phyloP scores from a whole-genome alignment of 2,329 filamentous ascomycete genomes.

The Peltaster fructicola region DNA sequence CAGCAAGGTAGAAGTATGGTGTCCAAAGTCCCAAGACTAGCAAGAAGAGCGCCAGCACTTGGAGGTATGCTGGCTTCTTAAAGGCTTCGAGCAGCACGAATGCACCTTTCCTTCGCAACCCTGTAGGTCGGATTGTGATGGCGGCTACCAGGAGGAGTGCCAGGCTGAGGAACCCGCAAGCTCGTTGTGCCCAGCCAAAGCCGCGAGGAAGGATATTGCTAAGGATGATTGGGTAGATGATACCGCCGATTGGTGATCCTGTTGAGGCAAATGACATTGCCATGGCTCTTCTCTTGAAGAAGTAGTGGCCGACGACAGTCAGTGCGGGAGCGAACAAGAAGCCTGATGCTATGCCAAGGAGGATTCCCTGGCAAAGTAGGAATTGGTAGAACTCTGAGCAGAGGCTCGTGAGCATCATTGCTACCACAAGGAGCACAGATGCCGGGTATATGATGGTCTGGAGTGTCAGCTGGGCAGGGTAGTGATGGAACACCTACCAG shows the following conservation, averaged over 20 bases:
- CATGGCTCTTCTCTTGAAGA: slow-evolving; percentile 33
- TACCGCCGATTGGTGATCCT: slow-evolving; percentile 32
- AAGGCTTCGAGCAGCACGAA: slow-evolving; percentile 17
- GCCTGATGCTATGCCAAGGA: slow-evolving; percentile 35
- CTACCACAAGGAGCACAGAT: slow-evolving; percentile 26
- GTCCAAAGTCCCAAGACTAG: slow-evolving; percentile 19
- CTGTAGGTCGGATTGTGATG: slow-evolving; percentile 3
- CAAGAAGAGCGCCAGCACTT: slow-evolving; percentile 10
- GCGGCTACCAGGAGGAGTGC: slow-evolving; percentile 5
- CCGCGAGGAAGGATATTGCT: slow-evolving; percentile 29
- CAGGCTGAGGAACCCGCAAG: slow-evolving; percentile 26
- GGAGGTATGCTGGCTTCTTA: slow-evolving; percentile 24
- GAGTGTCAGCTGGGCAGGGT: too few relatives aligned
- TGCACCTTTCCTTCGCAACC: slow-evolving; percentile 1
- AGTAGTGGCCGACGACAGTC: slow-evolving; percentile 47
- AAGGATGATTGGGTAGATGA: slow-evolving; percentile 34
- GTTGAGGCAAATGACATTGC: slow-evolving; percentile 39
- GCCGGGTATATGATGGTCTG: slow-evolving; percentile 23
- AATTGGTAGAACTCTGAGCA: slow-evolving; percentile 30
- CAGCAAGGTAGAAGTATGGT: slow-evolving; percentile 23
- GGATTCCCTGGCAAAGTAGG: slow-evolving; percentile 31
- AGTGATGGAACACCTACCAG: slow-evolving; percentile 10
- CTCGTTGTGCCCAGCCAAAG: slow-evolving; percentile 33
- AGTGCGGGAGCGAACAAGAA: slow-evolving; percentile 44
- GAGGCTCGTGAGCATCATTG: slow-evolving; percentile 32